Percentiles rank a stretch among this genome's conserved stretches.
Evolutionary conservation across 2,329 filamentous ascomycete genomes (phyloP).

Genomic region (Zasmidium citrigriseum): DNA sequence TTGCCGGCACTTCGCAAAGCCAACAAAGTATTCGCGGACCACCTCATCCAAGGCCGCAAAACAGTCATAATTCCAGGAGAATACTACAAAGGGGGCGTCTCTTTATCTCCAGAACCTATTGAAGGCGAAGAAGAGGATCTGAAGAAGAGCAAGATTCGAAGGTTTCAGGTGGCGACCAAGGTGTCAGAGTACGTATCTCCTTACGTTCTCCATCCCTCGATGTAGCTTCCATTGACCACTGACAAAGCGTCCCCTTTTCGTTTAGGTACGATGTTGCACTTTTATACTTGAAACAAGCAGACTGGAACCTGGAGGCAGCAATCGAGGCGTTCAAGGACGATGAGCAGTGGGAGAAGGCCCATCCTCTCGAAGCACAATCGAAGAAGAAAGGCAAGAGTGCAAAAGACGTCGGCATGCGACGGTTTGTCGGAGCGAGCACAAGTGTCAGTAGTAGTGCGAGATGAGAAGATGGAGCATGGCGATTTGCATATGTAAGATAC

Average conservation of each 20-base stretch:
- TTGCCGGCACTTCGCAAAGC: constrained; percentile 60
- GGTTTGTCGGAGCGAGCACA: constrained; percentile 34
- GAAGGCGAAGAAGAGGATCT: constrained; percentile 74
- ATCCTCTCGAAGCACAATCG: constrained; percentile 57
- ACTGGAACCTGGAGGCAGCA: constrained; percentile 67
- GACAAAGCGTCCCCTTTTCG: constrained; percentile 39
- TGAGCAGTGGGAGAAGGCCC: constrained; percentile 71
- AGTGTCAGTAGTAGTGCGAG: constrained; percentile 9
- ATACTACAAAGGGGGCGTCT: constrained; percentile 67
- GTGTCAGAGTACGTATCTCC: constrained; percentile 65
- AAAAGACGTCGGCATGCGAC: constrained; percentile 35
- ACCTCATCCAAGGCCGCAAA: constrained; percentile 67
- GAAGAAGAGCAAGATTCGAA: constrained; percentile 68
- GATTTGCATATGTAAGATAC: too few species aligned
- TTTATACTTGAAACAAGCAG: constrained; percentile 70
- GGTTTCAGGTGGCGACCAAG: constrained; percentile 79
- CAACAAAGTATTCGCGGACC: constrained; percentile 72
- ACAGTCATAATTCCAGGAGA: constrained; percentile 72
- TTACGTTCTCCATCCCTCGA: neutral
- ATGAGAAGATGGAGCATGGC: neutral
- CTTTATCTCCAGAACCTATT: constrained; percentile 69
- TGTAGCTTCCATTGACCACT: constrained; percentile 23
- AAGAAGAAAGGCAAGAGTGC: constrained; percentile 46
- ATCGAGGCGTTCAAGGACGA: constrained; percentile 68
- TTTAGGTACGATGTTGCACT: constrained; percentile 68